Conservation (phyloP, 805 yeast genomes). For the Teunomyces cretensis region DNA sequence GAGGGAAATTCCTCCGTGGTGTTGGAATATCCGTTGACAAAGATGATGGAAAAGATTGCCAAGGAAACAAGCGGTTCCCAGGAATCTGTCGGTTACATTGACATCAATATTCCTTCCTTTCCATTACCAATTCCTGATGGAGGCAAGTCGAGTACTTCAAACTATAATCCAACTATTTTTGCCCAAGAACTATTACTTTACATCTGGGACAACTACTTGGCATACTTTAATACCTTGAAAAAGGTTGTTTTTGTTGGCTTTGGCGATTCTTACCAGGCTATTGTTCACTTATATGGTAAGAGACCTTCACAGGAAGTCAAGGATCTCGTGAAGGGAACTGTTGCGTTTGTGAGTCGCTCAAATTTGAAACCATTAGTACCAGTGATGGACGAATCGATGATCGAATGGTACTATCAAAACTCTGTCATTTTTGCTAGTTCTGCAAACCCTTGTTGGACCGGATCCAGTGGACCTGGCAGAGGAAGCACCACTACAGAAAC, state of each 20-base stretch:
- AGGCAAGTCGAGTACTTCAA: conserved; percentile 14
- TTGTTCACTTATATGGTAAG: conserved; percentile 86
- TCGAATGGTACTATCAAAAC: conserved; percentile 88
- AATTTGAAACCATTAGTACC: conserved; percentile 80
- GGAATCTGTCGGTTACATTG: conserved; percentile 68
- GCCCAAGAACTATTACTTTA: conserved; percentile 77
- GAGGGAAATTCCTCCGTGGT: conserved; percentile 72
- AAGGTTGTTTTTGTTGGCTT: conserved; percentile 80
- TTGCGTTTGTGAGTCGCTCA: conserved; percentile 66
- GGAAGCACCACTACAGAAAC: conserved; percentile 13
- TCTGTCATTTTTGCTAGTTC: conserved; percentile 78
- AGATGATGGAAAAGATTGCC: conserved; percentile 57
- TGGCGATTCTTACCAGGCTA: conserved; percentile 86
- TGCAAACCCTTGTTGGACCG: conserved; percentile 80
- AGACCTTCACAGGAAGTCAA: conserved; percentile 56
- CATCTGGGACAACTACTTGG: conserved; percentile 88
- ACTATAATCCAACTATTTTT: conserved; percentile 59
- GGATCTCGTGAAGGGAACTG: conserved; percentile 64
- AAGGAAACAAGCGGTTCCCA: conserved; percentile 33
- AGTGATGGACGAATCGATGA: conserved; percentile 81
- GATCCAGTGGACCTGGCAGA: conserved; percentile 29
- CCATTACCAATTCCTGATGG: conserved; percentile 29
- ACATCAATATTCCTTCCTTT: conserved; percentile 73
- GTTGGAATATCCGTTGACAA: conserved; percentile 65
- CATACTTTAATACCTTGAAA: conserved; percentile 62